Conservation (phyloP, 2,329 filamentous ascomycete genomes). For the Phialocephala subalpina region DNA sequence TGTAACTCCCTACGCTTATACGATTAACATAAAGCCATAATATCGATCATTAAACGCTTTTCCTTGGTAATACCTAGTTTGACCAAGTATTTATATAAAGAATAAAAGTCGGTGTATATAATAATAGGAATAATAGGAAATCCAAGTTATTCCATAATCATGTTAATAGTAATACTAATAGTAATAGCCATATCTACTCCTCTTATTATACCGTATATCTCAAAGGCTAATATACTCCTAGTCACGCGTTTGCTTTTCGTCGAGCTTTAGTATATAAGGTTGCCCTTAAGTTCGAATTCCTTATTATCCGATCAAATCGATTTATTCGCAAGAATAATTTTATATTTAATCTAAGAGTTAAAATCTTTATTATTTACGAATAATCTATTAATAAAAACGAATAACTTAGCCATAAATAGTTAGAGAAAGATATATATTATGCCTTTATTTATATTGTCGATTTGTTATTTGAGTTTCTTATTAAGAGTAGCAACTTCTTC, state of each 20-base stretch:
- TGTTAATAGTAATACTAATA: constrained; percentile 16
- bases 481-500: constrained; percentile 6
- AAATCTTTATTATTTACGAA: constrained; percentile 35
- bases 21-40: constrained; percentile 31
- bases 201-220: constrained; percentile 3
- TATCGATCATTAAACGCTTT: constrained; percentile 26
- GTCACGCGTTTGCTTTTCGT: too few relatives aligned
- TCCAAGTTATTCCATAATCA: constrained; percentile 12
- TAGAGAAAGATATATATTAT: constrained; percentile 17
- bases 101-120: constrained; percentile 23
- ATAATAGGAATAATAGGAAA: neutral
- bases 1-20: constrained; percentile 29
- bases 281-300: constrained; percentile 14
- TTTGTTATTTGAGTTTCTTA: constrained; percentile 22
- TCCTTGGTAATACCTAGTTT: constrained; percentile 32
- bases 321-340: constrained; percentile 31
- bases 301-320: neutral
- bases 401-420: constrained; percentile 21
- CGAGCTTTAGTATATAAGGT: too few relatives aligned
- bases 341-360: constrained; percentile 31
- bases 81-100: constrained; percentile 30
- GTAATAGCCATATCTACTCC: constrained; percentile 25
- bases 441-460: constrained; percentile 11
- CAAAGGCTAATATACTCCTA: too few relatives aligned
- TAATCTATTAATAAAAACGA: constrained; percentile 28